These are phyloP conservation scores for Aureobasidium sp. DNA, from an alignment of 2,329 filamentous ascomycete species.

Conservation along the genomic window DNA sequence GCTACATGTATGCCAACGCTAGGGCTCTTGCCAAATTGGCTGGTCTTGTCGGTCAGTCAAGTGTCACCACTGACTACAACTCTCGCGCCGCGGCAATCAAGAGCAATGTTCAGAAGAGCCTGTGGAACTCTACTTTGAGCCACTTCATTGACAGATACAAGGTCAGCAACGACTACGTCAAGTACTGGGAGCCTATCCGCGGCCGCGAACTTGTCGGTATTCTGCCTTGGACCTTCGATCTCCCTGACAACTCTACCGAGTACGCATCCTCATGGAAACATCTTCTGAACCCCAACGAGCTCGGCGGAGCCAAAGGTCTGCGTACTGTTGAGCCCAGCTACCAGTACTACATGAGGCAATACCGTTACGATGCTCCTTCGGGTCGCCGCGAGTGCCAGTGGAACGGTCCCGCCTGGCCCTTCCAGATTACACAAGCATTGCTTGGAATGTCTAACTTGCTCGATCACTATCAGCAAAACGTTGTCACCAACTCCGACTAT, in stretches of 20 bases:
- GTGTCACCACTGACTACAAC: slow-evolving; percentile 16
- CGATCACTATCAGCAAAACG: slow-evolving; percentile 30
- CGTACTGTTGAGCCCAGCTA: slow-evolving; percentile 37
- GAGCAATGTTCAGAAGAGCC: slow-evolving; percentile 28
- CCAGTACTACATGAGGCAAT: slow-evolving; percentile 38
- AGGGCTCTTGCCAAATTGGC: slow-evolving; percentile 34
- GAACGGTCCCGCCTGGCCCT: slow-evolving; percentile 39
- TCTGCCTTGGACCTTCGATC: slow-evolving; percentile 35
- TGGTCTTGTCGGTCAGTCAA: slow-evolving; percentile 22
- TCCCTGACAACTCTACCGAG: slow-evolving; percentile 31
- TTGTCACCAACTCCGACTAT: slow-evolving; percentile 28
- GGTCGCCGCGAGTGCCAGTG: slow-evolving; percentile 34
- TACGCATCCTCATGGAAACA: slow-evolving; percentile 33
- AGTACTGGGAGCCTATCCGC: slow-evolving; percentile 33
- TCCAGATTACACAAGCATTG: slow-evolving; percentile 35
- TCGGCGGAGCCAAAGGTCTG: slow-evolving; percentile 30
- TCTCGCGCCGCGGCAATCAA: slow-evolving; percentile 29
- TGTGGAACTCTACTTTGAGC: slow-evolving; percentile 37
- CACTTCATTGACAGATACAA: slow-evolving; percentile 39
- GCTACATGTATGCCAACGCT: slow-evolving; percentile 37
- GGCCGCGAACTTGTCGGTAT: slow-evolving; percentile 37
- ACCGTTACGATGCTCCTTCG: slow-evolving; percentile 29
- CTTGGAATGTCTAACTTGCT: slow-evolving; percentile 35
- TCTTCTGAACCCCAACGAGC: slow-evolving; percentile 27
- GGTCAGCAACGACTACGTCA: slow-evolving; percentile 31